Conservation (phyloP, 164 flowering plant species). For the Saururus chinensis region DNA sequence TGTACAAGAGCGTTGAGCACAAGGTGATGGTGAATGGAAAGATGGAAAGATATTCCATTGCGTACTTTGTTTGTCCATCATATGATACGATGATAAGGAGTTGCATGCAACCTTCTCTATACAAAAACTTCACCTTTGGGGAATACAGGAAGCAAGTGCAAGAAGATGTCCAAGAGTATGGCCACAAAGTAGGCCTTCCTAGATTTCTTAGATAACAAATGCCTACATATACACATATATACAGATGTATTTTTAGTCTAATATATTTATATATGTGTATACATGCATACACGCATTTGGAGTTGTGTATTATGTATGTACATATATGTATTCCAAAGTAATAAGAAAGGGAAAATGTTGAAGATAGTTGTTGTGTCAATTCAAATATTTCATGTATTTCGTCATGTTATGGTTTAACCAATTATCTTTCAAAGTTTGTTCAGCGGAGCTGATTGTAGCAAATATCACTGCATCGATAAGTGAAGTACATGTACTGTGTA, state of each 20-base stretch:
- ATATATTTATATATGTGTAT: neutral
- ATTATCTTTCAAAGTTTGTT: no score
- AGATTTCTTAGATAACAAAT: conserved; percentile 32
- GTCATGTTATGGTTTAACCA: neutral
- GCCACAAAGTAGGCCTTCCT: conserved; percentile 65
- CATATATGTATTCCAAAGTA: no score
- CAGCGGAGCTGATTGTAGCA: no score
- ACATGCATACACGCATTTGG: neutral
- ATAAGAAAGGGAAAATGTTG: neutral
- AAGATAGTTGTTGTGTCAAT: neutral
- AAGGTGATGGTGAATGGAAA: conserved; percentile 48
- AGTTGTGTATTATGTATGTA: neutral
- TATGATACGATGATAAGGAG: conserved; percentile 46
- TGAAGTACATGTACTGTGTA: no score
- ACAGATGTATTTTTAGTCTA: neutral
- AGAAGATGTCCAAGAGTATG: conserved; percentile 47
- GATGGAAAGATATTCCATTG: conserved; percentile 62
- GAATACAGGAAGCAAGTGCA: conserved; percentile 57
- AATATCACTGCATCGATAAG: no score
- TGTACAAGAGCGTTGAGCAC: conserved; percentile 71
- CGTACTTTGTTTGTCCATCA: conserved; percentile 76
- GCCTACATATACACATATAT: neutral
- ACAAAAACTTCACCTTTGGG: conserved; percentile 57
- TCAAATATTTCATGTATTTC: neutral
- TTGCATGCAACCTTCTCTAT: conserved; percentile 44